Evolutionary conservation across 1,139 yeast genomes (phyloP), one percentile per base, ranked within the genome.

Genomic region (Sugiyamaella neomexicana): DNA sequence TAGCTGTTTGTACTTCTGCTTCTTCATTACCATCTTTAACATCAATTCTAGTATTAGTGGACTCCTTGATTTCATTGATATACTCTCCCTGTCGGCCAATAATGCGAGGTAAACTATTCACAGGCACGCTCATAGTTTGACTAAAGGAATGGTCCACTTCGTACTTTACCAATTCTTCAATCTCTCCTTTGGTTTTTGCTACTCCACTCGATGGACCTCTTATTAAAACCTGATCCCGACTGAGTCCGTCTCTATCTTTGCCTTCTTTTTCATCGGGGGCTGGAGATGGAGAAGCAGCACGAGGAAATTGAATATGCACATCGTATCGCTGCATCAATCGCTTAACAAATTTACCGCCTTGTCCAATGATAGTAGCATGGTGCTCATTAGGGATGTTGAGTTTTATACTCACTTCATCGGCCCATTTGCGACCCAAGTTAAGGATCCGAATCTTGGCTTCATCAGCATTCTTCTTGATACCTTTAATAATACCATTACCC

Each of bases 141-240:
- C 81, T 79, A 72, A 82, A 82, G 27, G 96, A 93, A 68, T 91
- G 89, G 64, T 89, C 97, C 67, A 81, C 85, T 72, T 91, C 98
- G 71, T 86, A 95, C 64, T 86, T 86, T 63, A 88, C 78, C 61
- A 95, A 79, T 58, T 90, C 97, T 65, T 80, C 78, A 67, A 95
- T 75, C 75, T 95, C 99, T 61, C 85, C 93, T 69, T 83, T 83
- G 44, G 96, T 95, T 68, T 86, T 85, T 31, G 82, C 79, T 46
- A 89, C 98, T 62, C 91, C 93, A 72, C 85, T 85, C 17, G 97
- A 88, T 52, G 98, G 96, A 52, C 99, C 99, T 65, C 85, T 85
- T 59, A 95, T 80, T 36, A 83, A 77, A 54, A 93, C 89, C 63
- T 85, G 87, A 65, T 89, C 88, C 62, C 63, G 65, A 32, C 46